phyloP scores from a whole-genome alignment of 805 yeast species.

The Sugiyamaella boreocaroliniensis region DNA sequence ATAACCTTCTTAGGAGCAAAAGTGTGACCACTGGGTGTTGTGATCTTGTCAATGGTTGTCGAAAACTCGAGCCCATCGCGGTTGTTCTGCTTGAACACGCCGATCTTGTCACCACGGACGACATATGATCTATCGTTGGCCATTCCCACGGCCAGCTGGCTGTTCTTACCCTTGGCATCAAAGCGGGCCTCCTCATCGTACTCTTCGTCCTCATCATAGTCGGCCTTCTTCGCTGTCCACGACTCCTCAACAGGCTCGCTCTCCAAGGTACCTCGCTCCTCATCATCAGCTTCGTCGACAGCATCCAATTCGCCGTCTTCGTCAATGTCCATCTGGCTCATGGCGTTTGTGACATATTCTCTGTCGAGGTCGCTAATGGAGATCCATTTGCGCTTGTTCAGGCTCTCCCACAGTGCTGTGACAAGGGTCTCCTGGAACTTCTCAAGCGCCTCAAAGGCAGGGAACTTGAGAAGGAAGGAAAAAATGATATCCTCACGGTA shows the following conservation, averaged over 20 bases:
- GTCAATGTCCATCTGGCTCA: constrained; percentile 37
- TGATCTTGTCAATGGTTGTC: constrained; percentile 60
- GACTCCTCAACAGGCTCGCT: constrained; percentile 34
- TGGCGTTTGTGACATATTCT: constrained; percentile 52
- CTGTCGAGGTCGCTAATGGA: constrained; percentile 39
- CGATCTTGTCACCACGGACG: constrained; percentile 69
- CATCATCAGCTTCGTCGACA: constrained; percentile 36
- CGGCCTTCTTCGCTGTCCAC: constrained; percentile 26
- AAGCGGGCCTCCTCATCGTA: constrained; percentile 21
- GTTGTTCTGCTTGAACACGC: constrained; percentile 62
- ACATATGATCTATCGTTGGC: constrained; percentile 70
- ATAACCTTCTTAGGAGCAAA: constrained; percentile 58
- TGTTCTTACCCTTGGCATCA: constrained; percentile 42
- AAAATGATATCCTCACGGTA: constrained; percentile 36
- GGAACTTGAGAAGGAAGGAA: constrained; percentile 62
- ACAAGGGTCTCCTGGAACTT: constrained; percentile 49
- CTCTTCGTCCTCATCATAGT: constrained; percentile 25
- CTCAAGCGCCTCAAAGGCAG: constrained; percentile 34
- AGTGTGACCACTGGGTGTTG: constrained; percentile 43
- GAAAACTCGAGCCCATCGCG: constrained; percentile 49
- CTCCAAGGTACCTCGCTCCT: constrained; percentile 20
- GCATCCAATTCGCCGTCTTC: constrained; percentile 30
- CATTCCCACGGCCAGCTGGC: constrained; percentile 63
- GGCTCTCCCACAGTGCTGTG: constrained; percentile 53
- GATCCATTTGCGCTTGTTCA: constrained; percentile 46